phyloP scores from a whole-genome alignment of 2,329 filamentous ascomycete genomes.

The Cytospora paraplurivora region DNA sequence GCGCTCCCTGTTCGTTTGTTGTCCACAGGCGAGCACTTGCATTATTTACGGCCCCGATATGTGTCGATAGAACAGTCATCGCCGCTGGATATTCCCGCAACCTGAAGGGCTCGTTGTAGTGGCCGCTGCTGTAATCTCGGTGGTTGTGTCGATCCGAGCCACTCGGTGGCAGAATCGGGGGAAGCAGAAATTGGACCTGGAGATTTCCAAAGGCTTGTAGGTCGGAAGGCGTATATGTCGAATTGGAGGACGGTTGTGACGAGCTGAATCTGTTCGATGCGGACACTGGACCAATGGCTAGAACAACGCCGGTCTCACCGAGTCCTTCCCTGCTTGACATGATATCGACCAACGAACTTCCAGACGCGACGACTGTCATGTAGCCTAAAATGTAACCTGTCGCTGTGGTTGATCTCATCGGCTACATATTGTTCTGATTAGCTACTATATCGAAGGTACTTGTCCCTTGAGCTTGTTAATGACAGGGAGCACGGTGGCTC shows the following conservation, averaged over 20 bases:
- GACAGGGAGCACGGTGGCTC: not conserved
- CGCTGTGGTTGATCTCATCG: conserved; percentile 69
- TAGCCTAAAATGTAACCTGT: conserved; percentile 72
- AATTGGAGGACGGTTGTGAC: conserved; percentile 49
- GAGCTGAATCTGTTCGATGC: conserved; percentile 65
- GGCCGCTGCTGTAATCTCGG: conserved; percentile 46
- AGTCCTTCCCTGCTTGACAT: conserved; percentile 68
- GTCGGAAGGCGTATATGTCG: conserved; percentile 44
- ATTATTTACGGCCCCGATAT: conserved; percentile 59
- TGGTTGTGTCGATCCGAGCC: conserved; percentile 51
- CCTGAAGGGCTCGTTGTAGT: conserved; percentile 55
- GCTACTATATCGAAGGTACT: not conserved
- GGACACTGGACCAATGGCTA: conserved; percentile 70
- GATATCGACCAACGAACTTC: conserved; percentile 63
- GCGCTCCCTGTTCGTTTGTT: conserved; percentile 68
- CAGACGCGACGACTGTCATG: conserved; percentile 77
- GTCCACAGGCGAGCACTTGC: conserved; percentile 70
- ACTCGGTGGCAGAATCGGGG: conserved; percentile 47
- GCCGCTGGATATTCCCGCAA: conserved; percentile 66
- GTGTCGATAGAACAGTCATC: conserved; percentile 58
- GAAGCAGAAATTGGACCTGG: conserved; percentile 61
- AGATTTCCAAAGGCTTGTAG: conserved; percentile 44
- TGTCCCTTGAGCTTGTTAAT: not conserved
- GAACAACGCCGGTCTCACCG: conserved; percentile 67
- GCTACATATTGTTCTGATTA: conserved; percentile 37